Evolutionary conservation across 306 rosid species (phyloP).

Genomic region (Myrica gale): DNA sequence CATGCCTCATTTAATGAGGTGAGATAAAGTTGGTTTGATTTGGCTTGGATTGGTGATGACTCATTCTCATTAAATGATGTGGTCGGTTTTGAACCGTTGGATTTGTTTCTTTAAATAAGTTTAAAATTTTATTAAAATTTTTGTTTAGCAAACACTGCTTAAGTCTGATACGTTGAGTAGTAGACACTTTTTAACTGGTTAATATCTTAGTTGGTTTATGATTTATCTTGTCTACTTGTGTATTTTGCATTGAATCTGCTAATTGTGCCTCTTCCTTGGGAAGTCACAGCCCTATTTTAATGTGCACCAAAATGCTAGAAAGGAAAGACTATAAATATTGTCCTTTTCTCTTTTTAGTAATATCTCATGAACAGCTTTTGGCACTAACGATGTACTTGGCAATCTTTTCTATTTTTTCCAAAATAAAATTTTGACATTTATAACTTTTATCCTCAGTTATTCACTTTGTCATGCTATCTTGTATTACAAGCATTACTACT

Average conservation of each 20-base stretch:
- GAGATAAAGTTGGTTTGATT: no score
- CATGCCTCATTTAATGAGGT: no score
- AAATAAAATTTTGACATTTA: constrained; percentile 3
- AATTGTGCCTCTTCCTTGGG: neutral
- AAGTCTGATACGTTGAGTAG: no score
- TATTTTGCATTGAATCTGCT: neutral
- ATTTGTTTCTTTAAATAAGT: no score
- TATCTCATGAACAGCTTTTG: neutral
- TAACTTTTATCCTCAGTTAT: neutral
- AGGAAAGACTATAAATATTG: neutral
- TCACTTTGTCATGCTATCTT: neutral
- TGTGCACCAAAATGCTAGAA: neutral
- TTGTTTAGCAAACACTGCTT: no score
- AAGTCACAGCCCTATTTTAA: no score
- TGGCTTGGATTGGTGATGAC: no score
- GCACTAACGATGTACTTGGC: neutral
- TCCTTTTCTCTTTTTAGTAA: neutral
- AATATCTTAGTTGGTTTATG: neutral
- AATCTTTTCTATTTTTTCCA: neutral
- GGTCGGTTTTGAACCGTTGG: no score
- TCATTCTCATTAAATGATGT: no score
- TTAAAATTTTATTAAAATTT: no score
- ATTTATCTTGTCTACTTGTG: neutral
- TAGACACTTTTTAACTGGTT: neutral
- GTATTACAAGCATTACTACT: neutral